Evolutionary conservation across 2,329 filamentous ascomycete genomes (phyloP), one percentile per base, ranked within the genome.

Genomic region (Apiospora koreana): DNA sequence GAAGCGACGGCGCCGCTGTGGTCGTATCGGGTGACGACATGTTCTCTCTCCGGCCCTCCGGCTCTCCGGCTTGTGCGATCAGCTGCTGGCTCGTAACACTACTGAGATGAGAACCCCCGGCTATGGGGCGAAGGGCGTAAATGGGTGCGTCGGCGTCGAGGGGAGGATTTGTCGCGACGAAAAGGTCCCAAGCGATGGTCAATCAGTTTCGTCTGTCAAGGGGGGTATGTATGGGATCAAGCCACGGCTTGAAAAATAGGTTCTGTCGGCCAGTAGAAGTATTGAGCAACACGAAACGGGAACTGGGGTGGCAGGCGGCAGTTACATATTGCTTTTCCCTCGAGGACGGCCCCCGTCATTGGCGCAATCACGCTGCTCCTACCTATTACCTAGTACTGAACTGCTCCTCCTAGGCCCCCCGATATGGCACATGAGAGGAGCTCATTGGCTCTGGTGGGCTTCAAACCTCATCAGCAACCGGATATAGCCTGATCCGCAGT

Each of bases 21-120:
- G 42, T 67, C 16, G 65, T 67, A 25, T 12, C 65, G 21, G 65
- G 65, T 18, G 65, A 67, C 25, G 65, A 42, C 65, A 67, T 67
- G 8, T 16, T 46, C 28, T n/a, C 18, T 23, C 21, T 31, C 4
- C 4, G 3, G 9, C 38, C 14, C 14, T 41, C 9, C 14, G 9
- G 9, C 8, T 18, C 9, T 18, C 41, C 41, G 16, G 16, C 54
- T 9, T 38, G 54, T 12, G 9, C 31, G 35, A 21, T 21, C 7
- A 38, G 3, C 18, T 38, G 21, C 16, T 12, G 7, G 16, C 16
- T 21, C 10, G 54, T 7, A 12, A 38, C 18, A 3, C 28, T 7
- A 12, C 18, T 43, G 41, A 43, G 41, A 18, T 18, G 41, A 43
- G 41, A 43, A 43, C 41, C 41, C 41, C 41, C 41, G 14, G 41